These are phyloP conservation scores for Wickerhamomyces ciferrii DNA, from an alignment of 805 yeast genomes.

Conservation along the genomic window DNA sequence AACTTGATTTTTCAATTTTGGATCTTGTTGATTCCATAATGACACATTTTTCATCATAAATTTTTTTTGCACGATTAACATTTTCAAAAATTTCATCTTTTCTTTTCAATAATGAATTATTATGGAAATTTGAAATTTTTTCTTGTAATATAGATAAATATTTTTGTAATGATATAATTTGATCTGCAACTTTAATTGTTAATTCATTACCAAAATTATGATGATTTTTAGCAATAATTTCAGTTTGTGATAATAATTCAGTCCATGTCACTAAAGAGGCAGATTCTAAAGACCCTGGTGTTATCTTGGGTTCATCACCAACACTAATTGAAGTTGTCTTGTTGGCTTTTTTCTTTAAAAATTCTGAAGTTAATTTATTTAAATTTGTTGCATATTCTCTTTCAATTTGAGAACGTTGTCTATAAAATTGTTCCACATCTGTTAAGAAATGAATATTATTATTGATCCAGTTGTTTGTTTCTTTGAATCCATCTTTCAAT, in stretches of 20 bases:
- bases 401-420: slow-evolving; percentile 78
- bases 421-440: slow-evolving; percentile 79
- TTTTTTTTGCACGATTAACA: slow-evolving; percentile 44
- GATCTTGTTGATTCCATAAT: slow-evolving; percentile 75
- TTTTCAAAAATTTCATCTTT: slow-evolving; percentile 27
- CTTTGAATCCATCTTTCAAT: slow-evolving; percentile 73
- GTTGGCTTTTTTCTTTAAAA: slow-evolving; percentile 72
- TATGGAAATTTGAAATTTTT: slow-evolving; percentile 50
- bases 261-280: slow-evolving; percentile 90
- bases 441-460: slow-evolving; percentile 69
- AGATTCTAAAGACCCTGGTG: slow-evolving; percentile 92
- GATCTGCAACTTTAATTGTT: slow-evolving; percentile 53
- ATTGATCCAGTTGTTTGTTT: slow-evolving; percentile 73
- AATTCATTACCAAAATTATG: slow-evolving; percentile 54
- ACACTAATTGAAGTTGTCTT: slow-evolving; percentile 66
- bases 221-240: slow-evolving; percentile 67
- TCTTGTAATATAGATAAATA: slow-evolving; percentile 50
- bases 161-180: slow-evolving; percentile 46
- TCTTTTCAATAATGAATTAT: slow-evolving; percentile 42
- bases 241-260: slow-evolving; percentile 80
- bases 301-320: slow-evolving; percentile 84
- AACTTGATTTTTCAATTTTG: slow-evolving; percentile 55
- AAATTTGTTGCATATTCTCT: slow-evolving; percentile 74
- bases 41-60: slow-evolving; percentile 79
- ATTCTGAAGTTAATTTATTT: slow-evolving; percentile 57